These are phyloP conservation scores for Urochloa ruziziensis DNA, from an alignment of 176 grass and related monocot genomes.

Conservation along the genomic window DNA sequence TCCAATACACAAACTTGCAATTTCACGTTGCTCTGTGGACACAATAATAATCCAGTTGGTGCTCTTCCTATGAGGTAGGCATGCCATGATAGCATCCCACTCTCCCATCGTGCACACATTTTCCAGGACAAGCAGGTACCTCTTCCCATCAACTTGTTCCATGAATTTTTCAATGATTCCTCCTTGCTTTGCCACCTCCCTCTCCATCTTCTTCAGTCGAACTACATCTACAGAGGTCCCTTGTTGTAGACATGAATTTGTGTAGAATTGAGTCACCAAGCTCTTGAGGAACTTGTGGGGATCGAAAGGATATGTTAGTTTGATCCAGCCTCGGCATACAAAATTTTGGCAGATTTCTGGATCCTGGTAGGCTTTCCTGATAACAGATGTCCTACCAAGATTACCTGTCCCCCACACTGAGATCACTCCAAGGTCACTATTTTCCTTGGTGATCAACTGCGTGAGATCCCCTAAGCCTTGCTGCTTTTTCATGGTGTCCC, in stretches of 20 bases:
- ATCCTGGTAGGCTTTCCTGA: neutral
- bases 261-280: neutral
- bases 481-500: neutral
- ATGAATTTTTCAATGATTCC: neutral
- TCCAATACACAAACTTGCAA: neutral
- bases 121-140: neutral
- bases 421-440: neutral
- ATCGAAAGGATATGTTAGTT: neutral
- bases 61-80: neutral
- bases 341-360: neutral
- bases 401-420: neutral
- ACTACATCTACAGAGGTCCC: no score
- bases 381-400: neutral
- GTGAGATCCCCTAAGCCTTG: neutral
- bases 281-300: neutral
- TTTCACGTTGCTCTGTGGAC: neutral
- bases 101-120: neutral
- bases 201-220: neutral
- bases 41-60: neutral
- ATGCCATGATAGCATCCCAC: neutral
- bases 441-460: neutral
- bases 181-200: neutral
- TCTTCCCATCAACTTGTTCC: neutral
- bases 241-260: neutral
- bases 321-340: neutral